These are phyloP conservation scores for Exophiala calicioides DNA, from an alignment of 2,329 filamentous ascomycete genomes.

Conservation along the genomic window DNA sequence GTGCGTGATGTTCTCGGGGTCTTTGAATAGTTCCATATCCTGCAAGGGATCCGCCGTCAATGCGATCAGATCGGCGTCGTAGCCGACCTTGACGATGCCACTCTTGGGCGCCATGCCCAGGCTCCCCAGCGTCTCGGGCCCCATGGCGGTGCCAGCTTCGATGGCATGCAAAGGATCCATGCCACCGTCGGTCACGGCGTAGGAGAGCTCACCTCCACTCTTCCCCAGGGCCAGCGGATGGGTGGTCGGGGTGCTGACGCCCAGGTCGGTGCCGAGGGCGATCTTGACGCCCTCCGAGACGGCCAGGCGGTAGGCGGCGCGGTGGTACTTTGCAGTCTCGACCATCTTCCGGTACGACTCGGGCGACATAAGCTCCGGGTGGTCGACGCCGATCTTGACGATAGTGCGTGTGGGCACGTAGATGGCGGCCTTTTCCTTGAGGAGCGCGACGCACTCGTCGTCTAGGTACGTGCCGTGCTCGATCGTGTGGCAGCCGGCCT, in stretches of 20 bases:
- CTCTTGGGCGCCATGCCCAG: slow-evolving; percentile 46
- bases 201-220: slow-evolving; percentile 50
- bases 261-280: slow-evolving; percentile 52
- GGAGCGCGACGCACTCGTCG: slow-evolving; percentile 46
- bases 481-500: slow-evolving; percentile 49
- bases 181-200: slow-evolving; percentile 49
- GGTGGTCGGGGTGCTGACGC: slow-evolving; percentile 40
- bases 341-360: slow-evolving; percentile 42
- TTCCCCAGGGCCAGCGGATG: slow-evolving; percentile 40
- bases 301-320: slow-evolving; percentile 45
- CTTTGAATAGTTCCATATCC: slow-evolving; percentile 45
- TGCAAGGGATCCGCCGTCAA: slow-evolving; percentile 47
- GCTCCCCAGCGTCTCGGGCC: slow-evolving; percentile 48
- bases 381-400: slow-evolving; percentile 42
- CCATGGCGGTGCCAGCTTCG: slow-evolving; percentile 52
- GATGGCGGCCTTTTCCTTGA: slow-evolving; percentile 49
- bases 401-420: slow-evolving; percentile 50
- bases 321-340: slow-evolving; percentile 40
- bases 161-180: slow-evolving; percentile 55
- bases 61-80: slow-evolving; percentile 53
- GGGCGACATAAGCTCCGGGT: slow-evolving; percentile 38
- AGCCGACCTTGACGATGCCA: slow-evolving; percentile 49
- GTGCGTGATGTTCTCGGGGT: slow-evolving; percentile 46
- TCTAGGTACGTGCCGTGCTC: slow-evolving; percentile 54
- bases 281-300: slow-evolving; percentile 48